Conservation (phyloP, 306 rosid species). For the Inga leiocalycina region DNA sequence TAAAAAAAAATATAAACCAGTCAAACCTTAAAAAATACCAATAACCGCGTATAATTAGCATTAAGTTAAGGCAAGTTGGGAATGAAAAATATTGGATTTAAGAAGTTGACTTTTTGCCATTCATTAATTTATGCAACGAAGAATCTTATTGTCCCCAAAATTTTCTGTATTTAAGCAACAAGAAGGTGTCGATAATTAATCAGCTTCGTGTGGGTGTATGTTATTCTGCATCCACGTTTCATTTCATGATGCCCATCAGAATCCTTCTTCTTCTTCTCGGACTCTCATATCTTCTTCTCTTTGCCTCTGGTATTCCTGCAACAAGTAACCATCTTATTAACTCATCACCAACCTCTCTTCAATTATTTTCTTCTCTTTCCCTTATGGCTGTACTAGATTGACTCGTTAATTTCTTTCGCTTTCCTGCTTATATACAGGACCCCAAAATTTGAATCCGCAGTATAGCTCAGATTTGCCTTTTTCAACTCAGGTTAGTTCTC, state of each 20-base stretch:
- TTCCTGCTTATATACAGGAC: constrained; percentile 29
- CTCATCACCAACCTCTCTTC: neutral
- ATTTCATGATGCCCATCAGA: constrained; percentile 29
- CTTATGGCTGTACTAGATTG: too few relatives aligned
- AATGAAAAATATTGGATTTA: neutral
- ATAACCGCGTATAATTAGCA: neutral
- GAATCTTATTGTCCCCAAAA: neutral
- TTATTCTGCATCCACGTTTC: too few relatives aligned
- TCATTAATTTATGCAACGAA: neutral
- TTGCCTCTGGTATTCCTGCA: constrained; percentile 38
- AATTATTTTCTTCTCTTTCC: neutral
- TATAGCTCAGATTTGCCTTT: constrained; percentile 24
- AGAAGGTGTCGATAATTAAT: neutral
- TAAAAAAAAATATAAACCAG: neutral
- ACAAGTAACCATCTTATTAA: constrained; percentile 24
- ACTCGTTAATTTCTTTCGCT: constrained; percentile 9
- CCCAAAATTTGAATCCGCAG: constrained; percentile 23
- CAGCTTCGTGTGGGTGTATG: neutral
- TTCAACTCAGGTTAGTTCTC: constrained; percentile 33
- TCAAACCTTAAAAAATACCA: neutral
- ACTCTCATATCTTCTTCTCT: constrained; percentile 39
- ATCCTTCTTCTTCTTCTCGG: constrained; percentile 34
- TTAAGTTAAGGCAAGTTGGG: constrained; percentile 11
- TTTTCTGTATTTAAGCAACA: neutral
- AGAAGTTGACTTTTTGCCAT: constrained; percentile 42